Conservation (phyloP, 106 monocot species). For the Acorus calamus region DNA sequence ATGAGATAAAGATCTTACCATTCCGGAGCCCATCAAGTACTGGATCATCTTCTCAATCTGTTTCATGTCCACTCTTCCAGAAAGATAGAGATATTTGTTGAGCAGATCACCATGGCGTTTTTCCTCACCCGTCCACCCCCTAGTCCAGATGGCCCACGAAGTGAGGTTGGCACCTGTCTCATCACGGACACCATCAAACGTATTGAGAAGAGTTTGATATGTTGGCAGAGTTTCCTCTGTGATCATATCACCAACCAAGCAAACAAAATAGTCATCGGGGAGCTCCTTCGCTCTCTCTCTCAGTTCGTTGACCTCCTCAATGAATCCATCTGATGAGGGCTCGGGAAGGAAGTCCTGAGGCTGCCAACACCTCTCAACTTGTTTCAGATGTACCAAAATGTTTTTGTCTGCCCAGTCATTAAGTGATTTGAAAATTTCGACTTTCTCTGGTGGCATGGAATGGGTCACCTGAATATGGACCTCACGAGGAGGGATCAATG, state of each 20-base stretch:
- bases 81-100: too few species aligned
- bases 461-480: slow-evolving; percentile 56
- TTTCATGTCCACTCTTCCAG: too few species aligned
- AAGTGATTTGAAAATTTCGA: slow-evolving; percentile 43
- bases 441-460: slow-evolving; percentile 49
- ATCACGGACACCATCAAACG: too few species aligned
- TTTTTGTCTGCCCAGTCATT: slow-evolving; percentile 45
- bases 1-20: too few species aligned
- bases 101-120: too few species aligned
- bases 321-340: slow-evolving; percentile 33
- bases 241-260: slow-evolving; percentile 57
- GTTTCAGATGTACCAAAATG: slow-evolving; percentile 38
- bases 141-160: too few species aligned
- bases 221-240: too few species aligned
- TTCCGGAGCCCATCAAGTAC: too few species aligned
- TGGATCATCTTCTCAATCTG: too few species aligned
- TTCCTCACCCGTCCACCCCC: too few species aligned
- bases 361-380: slow-evolving; percentile 62
- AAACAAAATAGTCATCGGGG: slow-evolving; percentile 56
- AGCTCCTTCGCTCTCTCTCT: slow-evolving; percentile 42
- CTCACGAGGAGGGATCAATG: slow-evolving; percentile 44
- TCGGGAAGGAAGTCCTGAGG: slow-evolving; percentile 54
- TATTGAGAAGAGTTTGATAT: too few species aligned
- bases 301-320: slow-evolving; percentile 39
- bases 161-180: too few species aligned